Evolutionary conservation across 2,329 filamentous ascomycete species (phyloP).

Genomic region (Cladosporium velox): DNA sequence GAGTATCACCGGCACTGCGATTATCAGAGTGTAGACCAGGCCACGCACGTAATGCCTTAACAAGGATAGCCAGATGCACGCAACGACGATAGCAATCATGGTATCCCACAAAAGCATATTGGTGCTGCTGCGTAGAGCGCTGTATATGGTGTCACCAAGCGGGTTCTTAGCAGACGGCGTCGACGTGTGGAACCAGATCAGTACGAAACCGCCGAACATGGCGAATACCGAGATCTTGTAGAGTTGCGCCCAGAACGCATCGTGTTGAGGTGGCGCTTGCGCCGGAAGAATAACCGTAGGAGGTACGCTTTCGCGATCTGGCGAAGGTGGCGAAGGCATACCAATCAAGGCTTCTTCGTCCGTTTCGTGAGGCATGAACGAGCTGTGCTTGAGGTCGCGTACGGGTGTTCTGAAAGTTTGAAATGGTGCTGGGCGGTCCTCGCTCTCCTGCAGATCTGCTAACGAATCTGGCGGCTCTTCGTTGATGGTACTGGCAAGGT

Average conservation of each 20-base stretch:
- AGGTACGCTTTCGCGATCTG: constrained; percentile 57
- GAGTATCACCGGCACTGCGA: constrained; percentile 83
- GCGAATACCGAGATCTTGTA: constrained; percentile 83
- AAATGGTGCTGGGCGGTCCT: constrained; percentile 55
- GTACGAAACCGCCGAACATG: constrained; percentile 82
- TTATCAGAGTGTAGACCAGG: constrained; percentile 76
- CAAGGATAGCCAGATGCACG: constrained; percentile 85
- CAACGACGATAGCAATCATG: constrained; percentile 82
- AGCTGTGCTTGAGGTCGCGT: constrained; percentile 42
- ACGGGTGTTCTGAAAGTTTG: constrained; percentile 55
- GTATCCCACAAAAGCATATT: constrained; percentile 90
- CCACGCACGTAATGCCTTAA: constrained; percentile 83
- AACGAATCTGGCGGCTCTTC: constrained; percentile 43
- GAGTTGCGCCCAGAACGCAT: constrained; percentile 87
- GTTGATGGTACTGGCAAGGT: constrained; percentile 67
- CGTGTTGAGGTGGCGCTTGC: constrained; percentile 75
- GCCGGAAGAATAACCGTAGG: constrained; percentile 60
- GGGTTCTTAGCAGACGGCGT: constrained; percentile 67
- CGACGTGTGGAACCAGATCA: constrained; percentile 87
- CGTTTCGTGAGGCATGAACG: constrained; percentile 54
- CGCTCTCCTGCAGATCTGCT: constrained; percentile 36
- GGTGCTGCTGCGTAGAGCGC: constrained; percentile 80
- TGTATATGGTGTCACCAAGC: constrained; percentile 92
- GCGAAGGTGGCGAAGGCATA: constrained; percentile 48
- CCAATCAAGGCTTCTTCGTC: constrained; percentile 52